Evolutionary conservation across 768 basidiomycete species (phyloP).

Genomic region (Glaciozyma martinii): DNA sequence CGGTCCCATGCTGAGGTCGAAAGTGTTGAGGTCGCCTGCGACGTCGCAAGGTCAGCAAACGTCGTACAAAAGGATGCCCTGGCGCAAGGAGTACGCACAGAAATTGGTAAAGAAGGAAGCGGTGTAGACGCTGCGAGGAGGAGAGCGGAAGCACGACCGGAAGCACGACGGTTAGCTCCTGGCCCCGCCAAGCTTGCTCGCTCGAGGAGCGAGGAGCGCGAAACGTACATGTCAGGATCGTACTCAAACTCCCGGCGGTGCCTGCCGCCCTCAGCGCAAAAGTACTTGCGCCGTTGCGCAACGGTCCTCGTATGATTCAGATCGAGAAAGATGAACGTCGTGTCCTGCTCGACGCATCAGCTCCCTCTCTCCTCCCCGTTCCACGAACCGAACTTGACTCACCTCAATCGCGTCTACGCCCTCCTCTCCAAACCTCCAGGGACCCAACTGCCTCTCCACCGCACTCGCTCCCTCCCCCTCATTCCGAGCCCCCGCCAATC

Average conservation of each 20-base stretch:
- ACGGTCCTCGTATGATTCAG: constrained; percentile 16
- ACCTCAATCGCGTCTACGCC: constrained; percentile 13
- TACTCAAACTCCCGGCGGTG: constrained; percentile 28
- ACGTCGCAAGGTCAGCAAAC: background rate
- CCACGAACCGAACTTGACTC: background rate
- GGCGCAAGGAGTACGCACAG: constrained; percentile 14
- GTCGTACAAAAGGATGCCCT: too few species aligned
- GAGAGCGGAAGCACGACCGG: too few species aligned
- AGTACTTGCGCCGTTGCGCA: constrained; percentile 33
- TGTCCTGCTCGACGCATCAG: constrained; percentile 27
- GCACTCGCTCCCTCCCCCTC: background rate
- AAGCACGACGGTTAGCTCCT: too few species aligned
- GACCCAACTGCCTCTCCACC: constrained; percentile 4
- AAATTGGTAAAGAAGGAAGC: constrained; percentile 24
- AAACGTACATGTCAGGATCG: constrained; percentile 27
- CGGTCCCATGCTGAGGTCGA: constrained; percentile 24
- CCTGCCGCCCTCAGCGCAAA: constrained; percentile 9
- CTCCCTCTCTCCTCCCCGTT: background rate
- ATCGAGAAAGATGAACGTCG: constrained; percentile 33
- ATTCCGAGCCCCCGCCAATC: background rate
- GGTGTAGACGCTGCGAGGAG: constrained; percentile 8
- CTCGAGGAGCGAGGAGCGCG: background rate
- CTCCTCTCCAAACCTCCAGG: constrained; percentile 21
- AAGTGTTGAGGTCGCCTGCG: constrained; percentile 10
- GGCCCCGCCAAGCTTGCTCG: background rate